Conservation (phyloP, 352 stramenopile genomes). For the Phytopythium cucurbitacearum region DNA sequence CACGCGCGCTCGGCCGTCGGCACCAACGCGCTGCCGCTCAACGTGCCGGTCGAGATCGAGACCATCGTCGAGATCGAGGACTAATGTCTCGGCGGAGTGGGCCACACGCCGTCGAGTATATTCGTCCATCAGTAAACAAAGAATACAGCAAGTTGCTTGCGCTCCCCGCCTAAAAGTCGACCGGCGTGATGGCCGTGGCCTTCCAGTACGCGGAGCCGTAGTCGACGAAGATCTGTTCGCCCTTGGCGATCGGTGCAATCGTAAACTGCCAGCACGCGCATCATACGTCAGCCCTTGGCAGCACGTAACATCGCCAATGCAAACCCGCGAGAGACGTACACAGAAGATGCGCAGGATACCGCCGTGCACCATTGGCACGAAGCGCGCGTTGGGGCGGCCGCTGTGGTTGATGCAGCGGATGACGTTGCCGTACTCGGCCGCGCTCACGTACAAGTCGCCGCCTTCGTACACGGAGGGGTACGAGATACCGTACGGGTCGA, state of each 20-base stretch:
- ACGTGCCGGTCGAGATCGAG: constrained; percentile 97
- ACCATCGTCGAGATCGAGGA: constrained; percentile 94
- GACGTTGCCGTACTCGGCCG: constrained; percentile 65
- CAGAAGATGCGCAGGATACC: constrained; percentile 77
- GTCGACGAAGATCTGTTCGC: constrained; percentile 74
- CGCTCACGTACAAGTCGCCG: constrained; percentile 64
- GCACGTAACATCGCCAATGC: not conserved
- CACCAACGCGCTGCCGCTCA: constrained; percentile 95
- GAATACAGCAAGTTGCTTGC: not conserved
- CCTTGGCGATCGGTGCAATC: constrained; percentile 28
- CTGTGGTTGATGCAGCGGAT: constrained; percentile 83
- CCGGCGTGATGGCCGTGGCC: constrained; percentile 40
- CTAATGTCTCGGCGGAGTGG: constrained; percentile 11
- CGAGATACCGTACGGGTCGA: constrained; percentile 65
- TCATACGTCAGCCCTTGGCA: constrained; percentile 5
- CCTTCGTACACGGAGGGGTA: constrained; percentile 69
- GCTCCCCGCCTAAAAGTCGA: constrained; percentile 20
- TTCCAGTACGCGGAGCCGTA: constrained; percentile 73
- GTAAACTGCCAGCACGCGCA: constrained; percentile 41
- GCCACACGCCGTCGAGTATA: too few relatives aligned
- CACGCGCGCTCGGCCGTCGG: constrained; percentile 94
- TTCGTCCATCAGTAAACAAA: not conserved
- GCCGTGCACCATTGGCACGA: constrained; percentile 57
- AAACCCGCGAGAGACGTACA: constrained; percentile 28
- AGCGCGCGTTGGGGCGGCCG: constrained; percentile 46